Base-by-base conservation (phyloP, 352 stramenopile genomes). In the Phytophthora fragariae region DNA sequence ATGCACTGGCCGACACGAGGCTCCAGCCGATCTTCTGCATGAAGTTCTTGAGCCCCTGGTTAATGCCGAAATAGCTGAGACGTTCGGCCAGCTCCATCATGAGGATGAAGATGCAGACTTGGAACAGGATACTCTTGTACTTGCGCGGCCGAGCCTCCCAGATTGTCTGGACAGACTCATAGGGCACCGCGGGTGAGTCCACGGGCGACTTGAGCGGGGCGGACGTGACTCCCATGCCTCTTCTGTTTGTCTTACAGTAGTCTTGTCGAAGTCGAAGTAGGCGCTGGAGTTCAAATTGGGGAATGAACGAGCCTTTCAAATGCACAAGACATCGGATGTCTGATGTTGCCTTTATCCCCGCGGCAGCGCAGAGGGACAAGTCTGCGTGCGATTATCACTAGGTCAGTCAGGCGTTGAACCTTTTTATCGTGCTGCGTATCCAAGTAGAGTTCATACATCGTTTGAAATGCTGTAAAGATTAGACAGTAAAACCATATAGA, bases 71-170 rank as follows among this genome's bases (percentile, higher is more conserved):
- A 70, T 84, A 89, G 52, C 74, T 83, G 50, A 92, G 69, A 54
- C 84, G 82, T 62, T 92, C 84, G 31, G 83, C 79, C 21, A 92
- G 77, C 66, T 92, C 84, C 81, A 90, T 88, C 49, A 88, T 68
- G 19, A 92, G 65, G 70, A 92, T 86, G 70, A 86, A 91, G 24
- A 79, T 64, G 49, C 67, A 81, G 47, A 91, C 84, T 57, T 90
- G 66, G 63, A 90, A 37, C n/a, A 91, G 49, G 31, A 90, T 80
- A 52, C 80, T 90, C 65, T 84, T 81, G 68, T 78, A 89, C 66
- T 89, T 85, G 69, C 72, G 68, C 9, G 78, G 75, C 8, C 83
- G 27, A 31, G 27, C 27, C 27, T 31, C 27, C 27, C 27, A 31
- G 2, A 31, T 5, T 7, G 27, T 31, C 27, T 77, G 65, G 1